Conservation (phyloP, 108 stramenopile genomes). For the Asterionellopsis glacialis region DNA sequence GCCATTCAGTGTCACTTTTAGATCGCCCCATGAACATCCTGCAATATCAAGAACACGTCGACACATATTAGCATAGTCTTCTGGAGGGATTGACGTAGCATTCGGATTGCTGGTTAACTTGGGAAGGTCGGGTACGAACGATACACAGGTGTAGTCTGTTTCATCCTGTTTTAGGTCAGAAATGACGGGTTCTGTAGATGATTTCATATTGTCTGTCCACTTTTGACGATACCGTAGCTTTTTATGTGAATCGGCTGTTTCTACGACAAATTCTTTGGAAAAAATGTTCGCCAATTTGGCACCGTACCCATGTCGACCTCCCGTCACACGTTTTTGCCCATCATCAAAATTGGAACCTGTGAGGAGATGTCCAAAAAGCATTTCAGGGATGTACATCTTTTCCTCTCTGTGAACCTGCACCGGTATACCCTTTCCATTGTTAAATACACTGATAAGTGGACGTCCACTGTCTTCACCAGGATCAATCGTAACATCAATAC, state of each 20-base stretch:
- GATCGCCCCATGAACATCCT: conserved; percentile 69
- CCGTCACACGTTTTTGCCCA: conserved; percentile 86
- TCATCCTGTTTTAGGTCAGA: conserved; percentile 7
- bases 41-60: conserved; percentile 85
- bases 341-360: conserved; percentile 99
- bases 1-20: conserved; percentile 87
- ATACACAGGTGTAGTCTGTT: conserved; percentile 67
- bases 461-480: conserved; percentile 33
- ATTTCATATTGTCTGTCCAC: conserved; percentile 80
- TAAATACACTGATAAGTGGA: conserved; percentile 66
- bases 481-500: conserved; percentile 68
- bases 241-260: conserved; percentile 55
- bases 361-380: conserved; percentile 97
- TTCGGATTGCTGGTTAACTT: conserved; percentile 34
- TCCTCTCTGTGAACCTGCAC: conserved; percentile 54
- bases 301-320: conserved; percentile 89
- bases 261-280: conserved; percentile 65
- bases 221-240: conserved; percentile 45
- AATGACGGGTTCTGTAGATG: conserved; percentile 41
- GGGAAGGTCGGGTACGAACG: conserved; percentile 77
- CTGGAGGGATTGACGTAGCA: conserved; percentile 29
- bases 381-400: conserved; percentile 86
- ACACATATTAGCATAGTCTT: conserved; percentile 78
- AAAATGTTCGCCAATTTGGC: conserved; percentile 91
- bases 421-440: conserved; percentile 69